Base-by-base conservation (phyloP, 2,329 filamentous ascomycete species). In the Aspergillus sojae region DNA sequence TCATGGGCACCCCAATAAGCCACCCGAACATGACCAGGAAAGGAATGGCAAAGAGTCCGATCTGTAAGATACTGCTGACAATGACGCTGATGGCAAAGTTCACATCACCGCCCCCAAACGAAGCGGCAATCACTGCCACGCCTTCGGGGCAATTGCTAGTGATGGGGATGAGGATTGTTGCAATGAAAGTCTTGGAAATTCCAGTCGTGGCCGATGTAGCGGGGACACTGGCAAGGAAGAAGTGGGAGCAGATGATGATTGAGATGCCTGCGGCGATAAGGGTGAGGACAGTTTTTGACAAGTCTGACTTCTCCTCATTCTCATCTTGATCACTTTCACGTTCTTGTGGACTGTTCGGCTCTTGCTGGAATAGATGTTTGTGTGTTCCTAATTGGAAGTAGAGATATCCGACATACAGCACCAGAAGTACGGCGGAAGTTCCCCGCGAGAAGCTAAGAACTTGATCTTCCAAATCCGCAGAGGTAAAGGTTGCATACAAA, bases 111-210 rank as follows among this genome's bases (percentile, higher is more conserved):
- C 89, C 88, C 57, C 88, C 78, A 1, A 90, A 89, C 14, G 91
- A 89, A 19, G 91, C 87, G 21, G 34, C 23, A 5, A 91, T 87
- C 26, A 90, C 90, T 0, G 89, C 91, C 43, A 91, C 89, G 68
- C 92, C 90, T 75, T 92, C 89, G 4, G 89, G 89, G 2, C 89
- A 89, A 69, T 91, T 91, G 53, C 89, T 89, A 23, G 91, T 89
- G 66, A 92, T 91, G 5, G 89, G 89, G 41, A 92, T 88, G 6
- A 92, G 79, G 58, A 91, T 90, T 26, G 91, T 80, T 77, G 89
- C 89, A 68, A 92, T 90, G 64, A 92, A 91, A 6, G 86, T 89
- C 74, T 89, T 89, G 78, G 87, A 90, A 69, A 91, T 88, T 57
- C 86, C 83, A 3, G 86, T 84, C 16, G 81, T 85, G 62, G 85